Base-by-base conservation (phyloP, 2,329 filamentous ascomycete genomes). In the Akanthomyces muscarius region DNA sequence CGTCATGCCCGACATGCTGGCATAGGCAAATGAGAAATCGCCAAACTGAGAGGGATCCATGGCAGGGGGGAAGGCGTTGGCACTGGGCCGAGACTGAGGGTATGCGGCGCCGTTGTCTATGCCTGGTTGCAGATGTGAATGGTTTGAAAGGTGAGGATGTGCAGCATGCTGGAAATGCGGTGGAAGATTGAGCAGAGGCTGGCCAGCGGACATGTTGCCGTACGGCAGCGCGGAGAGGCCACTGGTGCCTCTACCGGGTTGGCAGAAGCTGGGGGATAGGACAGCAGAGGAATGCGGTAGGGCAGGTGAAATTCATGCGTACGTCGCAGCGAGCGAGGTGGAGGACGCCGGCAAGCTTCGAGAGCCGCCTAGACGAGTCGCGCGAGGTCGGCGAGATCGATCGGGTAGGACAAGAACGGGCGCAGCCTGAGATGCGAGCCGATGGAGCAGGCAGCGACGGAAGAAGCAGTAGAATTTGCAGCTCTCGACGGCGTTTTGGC, bases 11-110 rank as follows among this genome's bases (percentile, higher is more conserved):
- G 71, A 73, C 68, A 82, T 78, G 25, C 73, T 73, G 66, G 78
- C 75, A 68, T 81, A 85, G 3, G 80, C 69, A 67, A 84, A 86
- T 25, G 79, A 73, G 68, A 85, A 86, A 65, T 83, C 80, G 65
- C 76, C 75, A 68, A 86, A 86, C 56, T 81, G 79, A 18, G 79
- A 72, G 41, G 76, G 68, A 66, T 83, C 79, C 68, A 82, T 78
- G 68, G 80, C 69, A 66, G 66, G 38, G 13, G 45, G 28, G 28
- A 55, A 53, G 6, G 28, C 36, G 53, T 21, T 28, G 21, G 41
- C 13, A 16, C 45, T 11, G 28, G 53, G 28, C 30, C 44, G 54
- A 33, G 60, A 41, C 21, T 54, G 61, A 14, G 60, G 30, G 25
- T 41, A 64, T 25, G 54, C 45, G 53, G 45, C n/a, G 38, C 45